Evolutionary conservation across 1,139 yeast species (phyloP).

Genomic region (Williopsis jadinii): DNA sequence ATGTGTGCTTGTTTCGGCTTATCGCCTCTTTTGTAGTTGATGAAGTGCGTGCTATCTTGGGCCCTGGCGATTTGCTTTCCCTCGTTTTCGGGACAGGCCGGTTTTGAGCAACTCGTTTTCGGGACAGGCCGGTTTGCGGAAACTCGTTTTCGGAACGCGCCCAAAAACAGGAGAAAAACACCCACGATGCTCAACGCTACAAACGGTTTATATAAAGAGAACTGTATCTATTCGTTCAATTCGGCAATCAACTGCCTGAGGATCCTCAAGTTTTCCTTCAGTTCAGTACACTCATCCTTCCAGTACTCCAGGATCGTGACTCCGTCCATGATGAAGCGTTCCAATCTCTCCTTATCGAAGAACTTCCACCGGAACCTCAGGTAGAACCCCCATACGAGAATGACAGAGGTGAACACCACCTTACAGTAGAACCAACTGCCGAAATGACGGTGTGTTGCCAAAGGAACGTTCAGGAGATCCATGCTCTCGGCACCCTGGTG

Average conservation of each 20-base stretch:
- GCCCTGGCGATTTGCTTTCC: no score
- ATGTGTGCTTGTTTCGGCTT: no score
- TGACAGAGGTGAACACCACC: constrained; percentile 9
- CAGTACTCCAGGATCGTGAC: neutral
- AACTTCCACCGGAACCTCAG: constrained; percentile 8
- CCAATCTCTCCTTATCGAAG: constrained; percentile 5
- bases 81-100: no score
- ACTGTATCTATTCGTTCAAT: neutral
- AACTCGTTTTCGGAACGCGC: no score
- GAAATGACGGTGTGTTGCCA: constrained; percentile 20
- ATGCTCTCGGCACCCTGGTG: constrained; percentile 13
- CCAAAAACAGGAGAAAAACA: no score
- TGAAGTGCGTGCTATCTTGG: no score
- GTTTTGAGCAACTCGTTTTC: no score
- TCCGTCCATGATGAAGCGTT: constrained; percentile 1
- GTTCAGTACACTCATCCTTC: neutral
- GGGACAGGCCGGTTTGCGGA: no score
- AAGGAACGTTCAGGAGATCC: constrained; percentile 15
- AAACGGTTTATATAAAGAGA: no score
- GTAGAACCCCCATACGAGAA: constrained; percentile 9
- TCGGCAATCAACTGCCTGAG: neutral
- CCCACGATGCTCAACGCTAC: no score
- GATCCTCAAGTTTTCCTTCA: neutral
- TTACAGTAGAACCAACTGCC: constrained; percentile 21
- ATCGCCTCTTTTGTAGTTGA: no score